A percentile compares a stretch with the other conserved stretches of the same genome.
Conservation (phyloP, 2,329 filamentous ascomycete genomes). For the Tolypocladium endophyticum region DNA sequence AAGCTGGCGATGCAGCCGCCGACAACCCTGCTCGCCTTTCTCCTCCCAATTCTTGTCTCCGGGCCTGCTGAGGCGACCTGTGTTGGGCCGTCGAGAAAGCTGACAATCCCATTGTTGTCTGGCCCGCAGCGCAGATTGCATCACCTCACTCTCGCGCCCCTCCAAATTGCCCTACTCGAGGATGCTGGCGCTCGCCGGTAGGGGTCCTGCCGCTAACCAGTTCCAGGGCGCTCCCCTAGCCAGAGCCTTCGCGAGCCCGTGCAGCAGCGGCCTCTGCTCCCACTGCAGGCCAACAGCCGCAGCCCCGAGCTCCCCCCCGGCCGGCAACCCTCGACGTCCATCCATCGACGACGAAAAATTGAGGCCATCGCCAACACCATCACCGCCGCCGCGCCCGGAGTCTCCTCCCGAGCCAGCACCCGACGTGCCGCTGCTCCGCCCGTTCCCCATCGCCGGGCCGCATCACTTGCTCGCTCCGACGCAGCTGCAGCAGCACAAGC, state of each 20-base stretch:
- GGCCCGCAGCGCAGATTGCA: background rate
- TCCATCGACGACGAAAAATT: background rate
- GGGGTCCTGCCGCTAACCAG: background rate
- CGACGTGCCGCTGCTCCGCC: background rate
- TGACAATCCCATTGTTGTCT: background rate
- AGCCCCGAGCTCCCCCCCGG: background rate
- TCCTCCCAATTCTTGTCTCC: background rate
- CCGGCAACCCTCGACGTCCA: background rate
- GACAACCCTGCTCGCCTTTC: background rate
- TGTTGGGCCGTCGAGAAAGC: background rate
- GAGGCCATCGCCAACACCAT: constrained; percentile 1
- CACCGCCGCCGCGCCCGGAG: background rate
- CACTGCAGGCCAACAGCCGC: constrained; percentile 1
- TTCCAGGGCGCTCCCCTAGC: background rate
- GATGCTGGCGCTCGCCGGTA: background rate
- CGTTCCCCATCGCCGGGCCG: background rate
- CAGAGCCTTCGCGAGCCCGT: background rate
- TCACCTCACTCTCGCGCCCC: background rate
- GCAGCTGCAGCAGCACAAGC: background rate
- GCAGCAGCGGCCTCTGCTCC: background rate
- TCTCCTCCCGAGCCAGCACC: background rate
- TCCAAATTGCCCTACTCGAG: background rate
- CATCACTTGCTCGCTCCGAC: background rate
- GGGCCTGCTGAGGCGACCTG: background rate
- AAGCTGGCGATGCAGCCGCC: background rate